A percentile compares a stretch with the other conserved stretches of the same genome.
Conservation (phyloP, 2,329 filamentous ascomycete genomes). For the Pleomassaria siparia region DNA sequence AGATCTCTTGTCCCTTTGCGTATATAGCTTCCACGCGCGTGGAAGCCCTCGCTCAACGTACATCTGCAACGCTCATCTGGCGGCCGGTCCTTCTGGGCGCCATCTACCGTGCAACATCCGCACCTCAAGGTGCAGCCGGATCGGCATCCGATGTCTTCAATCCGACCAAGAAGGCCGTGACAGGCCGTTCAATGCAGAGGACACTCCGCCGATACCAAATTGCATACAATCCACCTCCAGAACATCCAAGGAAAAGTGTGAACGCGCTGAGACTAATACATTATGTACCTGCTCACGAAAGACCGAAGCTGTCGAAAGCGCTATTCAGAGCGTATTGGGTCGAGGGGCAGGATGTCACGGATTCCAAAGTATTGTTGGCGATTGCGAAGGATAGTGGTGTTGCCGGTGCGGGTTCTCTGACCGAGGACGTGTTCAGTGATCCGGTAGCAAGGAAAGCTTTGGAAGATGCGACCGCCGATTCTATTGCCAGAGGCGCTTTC, state of each 20-base stretch:
- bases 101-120: slow-evolving; percentile 39
- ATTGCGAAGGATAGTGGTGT: slow-evolving; percentile 31
- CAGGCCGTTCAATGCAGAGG: slow-evolving; percentile 28
- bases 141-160: slow-evolving; percentile 41
- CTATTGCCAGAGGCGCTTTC: slow-evolving; percentile 36
- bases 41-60: slow-evolving; percentile 30
- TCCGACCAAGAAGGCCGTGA: slow-evolving; percentile 34
- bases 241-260: slow-evolving; percentile 36
- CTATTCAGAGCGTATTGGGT: slow-evolving; percentile 40
- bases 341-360: slow-evolving; percentile 28
- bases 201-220: slow-evolving; percentile 35
- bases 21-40: slow-evolving; percentile 41
- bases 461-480: slow-evolving; percentile 27
- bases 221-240: slow-evolving; percentile 31
- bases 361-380: slow-evolving; percentile 21
- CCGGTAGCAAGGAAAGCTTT: slow-evolving; percentile 24
- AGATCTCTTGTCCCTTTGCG: slow-evolving; percentile 42
- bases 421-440: slow-evolving; percentile 17
- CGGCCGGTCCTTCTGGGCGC: slow-evolving; percentile 37
- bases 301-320: slow-evolving; percentile 21
- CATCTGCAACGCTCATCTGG: slow-evolving; percentile 26
- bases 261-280: slow-evolving; percentile 36
- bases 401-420: slow-evolving; percentile 8
- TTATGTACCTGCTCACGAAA: slow-evolving; percentile 20
- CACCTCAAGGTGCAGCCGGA: slow-evolving; percentile 38